A percentile compares a stretch with the other conserved stretches of the same genome.
Conservation (phyloP, 192 early-diverging fungal species). For the Coemansia asiatica region DNA sequence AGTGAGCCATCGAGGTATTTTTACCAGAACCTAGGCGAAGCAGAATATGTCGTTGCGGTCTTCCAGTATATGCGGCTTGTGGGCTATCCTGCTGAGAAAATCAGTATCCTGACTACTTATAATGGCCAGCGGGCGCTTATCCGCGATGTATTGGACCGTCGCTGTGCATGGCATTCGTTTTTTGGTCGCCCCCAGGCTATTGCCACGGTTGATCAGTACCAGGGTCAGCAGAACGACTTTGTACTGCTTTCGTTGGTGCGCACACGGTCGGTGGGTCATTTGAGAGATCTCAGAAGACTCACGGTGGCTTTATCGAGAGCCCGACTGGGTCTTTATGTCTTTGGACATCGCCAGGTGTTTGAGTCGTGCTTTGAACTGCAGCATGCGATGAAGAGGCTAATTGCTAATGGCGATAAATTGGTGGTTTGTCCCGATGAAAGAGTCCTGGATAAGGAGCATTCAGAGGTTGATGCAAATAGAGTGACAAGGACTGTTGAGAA, state of each 20-base stretch:
- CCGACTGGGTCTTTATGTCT: conserved; percentile 91
- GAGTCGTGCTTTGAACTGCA: conserved; percentile 80
- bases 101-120: conserved; percentile 94
- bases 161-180: conserved; percentile 84
- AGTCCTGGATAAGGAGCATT: conserved; percentile 29
- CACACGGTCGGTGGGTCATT: conserved; percentile 83
- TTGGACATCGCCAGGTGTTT: conserved; percentile 76
- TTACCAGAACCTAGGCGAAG: conserved; percentile 96
- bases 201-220: conserved; percentile 95
- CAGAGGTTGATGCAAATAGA: conserved; percentile 22
- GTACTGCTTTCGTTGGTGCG: conserved; percentile 92
- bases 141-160: conserved; percentile 78
- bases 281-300: conserved; percentile 89
- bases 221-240: conserved; percentile 95
- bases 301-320: conserved; percentile 94
- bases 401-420: conserved; percentile 61
- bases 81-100: conserved; percentile 88
- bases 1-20: conserved; percentile 82
- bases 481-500: conserved; percentile 17
- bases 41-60: conserved; percentile 93
- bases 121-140: conserved; percentile 96
- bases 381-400: conserved; percentile 63
- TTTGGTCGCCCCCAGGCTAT: conserved; percentile 79
- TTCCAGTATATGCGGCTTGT: conserved; percentile 95
- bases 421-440: conserved; percentile 59